These are phyloP conservation scores for Chlorella sp. DNA, from an alignment of 139 green algal species.

Conservation along the genomic window DNA sequence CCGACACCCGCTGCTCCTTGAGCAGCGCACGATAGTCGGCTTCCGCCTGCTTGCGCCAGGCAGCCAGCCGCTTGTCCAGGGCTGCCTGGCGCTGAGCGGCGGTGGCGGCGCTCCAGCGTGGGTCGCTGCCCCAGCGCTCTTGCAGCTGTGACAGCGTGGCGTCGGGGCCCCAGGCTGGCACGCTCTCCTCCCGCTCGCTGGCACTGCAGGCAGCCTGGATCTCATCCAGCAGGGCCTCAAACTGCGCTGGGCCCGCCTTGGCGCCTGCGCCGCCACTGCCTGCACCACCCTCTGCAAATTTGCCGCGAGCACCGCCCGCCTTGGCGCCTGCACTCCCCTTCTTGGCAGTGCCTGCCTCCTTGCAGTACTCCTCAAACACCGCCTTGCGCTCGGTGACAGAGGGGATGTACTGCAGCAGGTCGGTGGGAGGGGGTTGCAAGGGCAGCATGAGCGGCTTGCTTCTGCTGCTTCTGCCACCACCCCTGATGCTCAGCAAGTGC, in stretches of 20 bases:
- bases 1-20: conserved; percentile 32
- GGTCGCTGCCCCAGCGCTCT: conserved; percentile 53
- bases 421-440: no score
- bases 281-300: neutral
- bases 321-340: conserved; percentile 21
- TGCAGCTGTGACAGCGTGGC: conserved; percentile 17
- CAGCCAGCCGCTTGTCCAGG: conserved; percentile 18
- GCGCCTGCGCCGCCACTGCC: neutral
- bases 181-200: neutral
- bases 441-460: no score
- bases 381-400: conserved; percentile 59
- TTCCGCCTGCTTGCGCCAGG: neutral
- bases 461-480: neutral
- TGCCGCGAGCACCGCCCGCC: neutral
- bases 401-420: conserved; percentile 13
- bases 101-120: conserved; percentile 65
- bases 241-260: conserved; percentile 17
- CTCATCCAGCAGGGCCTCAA: conserved; percentile 73
- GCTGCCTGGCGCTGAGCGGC: neutral
- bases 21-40: conserved; percentile 49
- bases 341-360: conserved; percentile 45
- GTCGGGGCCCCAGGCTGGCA: neutral
- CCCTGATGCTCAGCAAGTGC: no score
- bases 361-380: conserved; percentile 88
- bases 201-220: conserved; percentile 48